phyloP scores from a whole-genome alignment of 768 basidiomycete species.

The Leccinum subgranulosum region DNA sequence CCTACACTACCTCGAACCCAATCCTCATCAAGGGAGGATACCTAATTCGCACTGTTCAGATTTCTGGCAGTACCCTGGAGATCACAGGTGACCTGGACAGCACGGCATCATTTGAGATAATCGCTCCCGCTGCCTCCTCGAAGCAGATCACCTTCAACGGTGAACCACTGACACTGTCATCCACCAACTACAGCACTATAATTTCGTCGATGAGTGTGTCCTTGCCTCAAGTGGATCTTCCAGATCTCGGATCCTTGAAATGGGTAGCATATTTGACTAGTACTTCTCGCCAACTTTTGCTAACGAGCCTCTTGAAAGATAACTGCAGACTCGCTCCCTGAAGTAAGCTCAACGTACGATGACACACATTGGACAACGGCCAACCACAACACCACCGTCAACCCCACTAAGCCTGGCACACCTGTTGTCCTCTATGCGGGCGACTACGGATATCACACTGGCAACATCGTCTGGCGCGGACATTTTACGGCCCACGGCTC shows the following conservation, averaged over 20 bases:
- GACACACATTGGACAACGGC: conserved; percentile 45
- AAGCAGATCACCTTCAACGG: conserved; percentile 44
- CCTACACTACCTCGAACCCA: conserved; percentile 38
- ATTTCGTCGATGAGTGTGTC: conserved; percentile 17
- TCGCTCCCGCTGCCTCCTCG: conserved; percentile 41
- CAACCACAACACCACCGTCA: conserved; percentile 39
- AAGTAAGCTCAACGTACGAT: conserved; percentile 38
- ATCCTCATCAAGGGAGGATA: conserved; percentile 50
- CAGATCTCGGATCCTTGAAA: conserved; percentile 16
- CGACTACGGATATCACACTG: conserved; percentile 51
- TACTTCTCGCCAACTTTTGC: not conserved
- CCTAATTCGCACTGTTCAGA: conserved; percentile 39
- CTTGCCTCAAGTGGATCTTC: conserved; percentile 17
- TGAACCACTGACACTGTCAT: conserved; percentile 27
- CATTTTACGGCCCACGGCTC: conserved; percentile 46
- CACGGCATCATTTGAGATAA: conserved; percentile 44
- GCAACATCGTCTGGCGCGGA: conserved; percentile 50
- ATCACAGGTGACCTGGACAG: conserved; percentile 44
- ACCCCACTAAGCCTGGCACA: conserved; percentile 37
- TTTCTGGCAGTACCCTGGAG: conserved; percentile 36
- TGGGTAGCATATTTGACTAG: conserved; percentile 8
- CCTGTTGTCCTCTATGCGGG: conserved; percentile 45
- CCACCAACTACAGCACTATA: conserved; percentile 43
- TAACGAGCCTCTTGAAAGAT: conserved; percentile 15
- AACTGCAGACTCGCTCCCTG: conserved; percentile 30